These are phyloP conservation scores for Fraxinus cuspidata DNA, from an alignment of 257 asterid species.

Conservation along the genomic window DNA sequence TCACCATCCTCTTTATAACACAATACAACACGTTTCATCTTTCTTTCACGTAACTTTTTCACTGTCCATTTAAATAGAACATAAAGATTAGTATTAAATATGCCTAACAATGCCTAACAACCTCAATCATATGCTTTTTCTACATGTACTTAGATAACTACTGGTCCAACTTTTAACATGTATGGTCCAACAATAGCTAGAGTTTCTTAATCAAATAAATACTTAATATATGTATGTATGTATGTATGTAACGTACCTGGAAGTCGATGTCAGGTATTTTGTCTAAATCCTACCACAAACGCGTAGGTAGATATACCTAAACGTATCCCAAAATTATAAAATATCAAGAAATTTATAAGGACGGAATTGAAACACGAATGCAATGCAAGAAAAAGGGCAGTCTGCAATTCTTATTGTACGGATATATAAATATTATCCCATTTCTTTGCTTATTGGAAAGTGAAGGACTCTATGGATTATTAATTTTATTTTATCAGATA, in stretches of 20 bases:
- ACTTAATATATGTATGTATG: no score
- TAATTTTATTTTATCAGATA: background rate
- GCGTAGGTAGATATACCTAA: background rate
- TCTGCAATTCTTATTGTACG: background rate
- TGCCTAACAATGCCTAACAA: background rate
- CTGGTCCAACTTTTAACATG: background rate
- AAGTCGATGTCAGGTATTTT: background rate
- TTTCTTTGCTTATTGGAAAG: background rate
- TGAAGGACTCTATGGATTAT: background rate
- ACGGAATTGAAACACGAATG: constrained; percentile 34
- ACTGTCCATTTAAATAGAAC: background rate
- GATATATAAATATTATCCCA: constrained; percentile 31
- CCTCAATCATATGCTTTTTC: background rate
- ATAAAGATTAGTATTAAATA: no score
- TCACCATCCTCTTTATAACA: no score
- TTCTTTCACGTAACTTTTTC: background rate
- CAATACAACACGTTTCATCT: background rate
- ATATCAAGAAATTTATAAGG: constrained; percentile 23
- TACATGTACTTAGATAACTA: background rate
- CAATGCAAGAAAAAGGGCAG: constrained; percentile 23
- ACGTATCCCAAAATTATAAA: background rate
- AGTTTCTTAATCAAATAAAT: background rate
- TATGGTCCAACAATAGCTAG: background rate
- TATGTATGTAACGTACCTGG: background rate
- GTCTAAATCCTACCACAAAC: background rate